phyloP scores from a whole-genome alignment of 805 yeast genomes.

The Candida rishiriensis region DNA sequence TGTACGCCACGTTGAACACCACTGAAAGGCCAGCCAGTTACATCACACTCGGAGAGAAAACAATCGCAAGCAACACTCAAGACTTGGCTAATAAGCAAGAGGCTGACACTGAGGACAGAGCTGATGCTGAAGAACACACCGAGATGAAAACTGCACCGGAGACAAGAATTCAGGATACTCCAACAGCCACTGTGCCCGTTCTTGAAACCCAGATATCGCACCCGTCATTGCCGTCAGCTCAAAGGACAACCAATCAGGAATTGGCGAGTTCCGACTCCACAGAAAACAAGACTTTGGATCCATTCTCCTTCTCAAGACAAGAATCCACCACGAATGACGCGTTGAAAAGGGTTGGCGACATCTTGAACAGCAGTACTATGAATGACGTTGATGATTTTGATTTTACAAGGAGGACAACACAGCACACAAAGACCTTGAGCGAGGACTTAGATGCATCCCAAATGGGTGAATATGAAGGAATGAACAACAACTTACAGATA shows the following conservation, averaged over 20 bases:
- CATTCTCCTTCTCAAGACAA: background rate
- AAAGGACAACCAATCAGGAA: background rate
- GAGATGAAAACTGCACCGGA: background rate
- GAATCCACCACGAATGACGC: background rate
- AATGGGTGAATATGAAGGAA: conserved; percentile 16
- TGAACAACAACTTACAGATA: conserved; percentile 7
- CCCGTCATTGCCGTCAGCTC: background rate
- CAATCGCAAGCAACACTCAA: too few species aligned
- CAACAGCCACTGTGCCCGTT: too few species aligned
- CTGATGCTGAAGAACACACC: background rate
- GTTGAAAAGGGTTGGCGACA: background rate
- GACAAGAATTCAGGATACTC: background rate
- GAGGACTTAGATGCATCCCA: conserved; percentile 5
- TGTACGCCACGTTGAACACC: too few species aligned
- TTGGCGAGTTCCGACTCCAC: background rate
- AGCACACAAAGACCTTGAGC: background rate
- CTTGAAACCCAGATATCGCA: too few species aligned
- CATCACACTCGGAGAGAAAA: too few species aligned
- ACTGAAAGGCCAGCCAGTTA: too few species aligned
- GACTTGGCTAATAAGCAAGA: background rate
- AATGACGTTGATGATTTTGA: conserved; percentile 3
- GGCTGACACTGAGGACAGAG: background rate
- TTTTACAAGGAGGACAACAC: background rate
- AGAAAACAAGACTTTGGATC: background rate
- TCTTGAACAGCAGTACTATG: background rate